phyloP scores from a whole-genome alignment of 176 grass and related monocot species.

The Leersia perrieri region DNA sequence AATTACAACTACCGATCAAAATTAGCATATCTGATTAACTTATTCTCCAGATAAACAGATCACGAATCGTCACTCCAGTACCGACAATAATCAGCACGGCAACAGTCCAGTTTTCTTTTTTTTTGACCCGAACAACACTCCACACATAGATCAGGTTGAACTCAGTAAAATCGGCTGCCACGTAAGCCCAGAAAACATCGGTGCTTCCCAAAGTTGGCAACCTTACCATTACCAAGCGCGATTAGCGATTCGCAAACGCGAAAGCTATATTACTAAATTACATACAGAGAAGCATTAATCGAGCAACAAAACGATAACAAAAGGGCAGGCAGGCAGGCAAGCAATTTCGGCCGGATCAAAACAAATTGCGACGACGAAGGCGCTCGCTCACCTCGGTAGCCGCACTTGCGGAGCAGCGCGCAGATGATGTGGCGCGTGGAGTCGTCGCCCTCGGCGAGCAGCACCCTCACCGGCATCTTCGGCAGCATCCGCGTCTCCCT shows the following conservation, averaged over 20 bases:
- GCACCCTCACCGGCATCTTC: slow-evolving; percentile 81
- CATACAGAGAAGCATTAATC: not conserved
- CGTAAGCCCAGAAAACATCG: not conserved
- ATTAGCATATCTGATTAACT: not conserved
- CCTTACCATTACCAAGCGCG: not conserved
- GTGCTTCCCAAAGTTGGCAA: not conserved
- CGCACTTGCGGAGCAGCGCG: slow-evolving; percentile 89
- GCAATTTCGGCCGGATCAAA: not conserved
- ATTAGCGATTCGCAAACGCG: not conserved
- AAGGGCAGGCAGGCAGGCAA: no score
- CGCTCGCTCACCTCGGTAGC: slow-evolving; percentile 85
- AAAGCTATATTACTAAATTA: no score
- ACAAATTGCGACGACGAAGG: not conserved
- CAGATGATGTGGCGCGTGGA: slow-evolving; percentile 96
- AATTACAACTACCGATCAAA: not conserved
- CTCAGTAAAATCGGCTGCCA: not conserved
- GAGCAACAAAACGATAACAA: not conserved
- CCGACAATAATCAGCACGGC: not conserved
- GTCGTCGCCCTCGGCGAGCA: slow-evolving; percentile 96
- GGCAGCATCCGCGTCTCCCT: slow-evolving; percentile 62
- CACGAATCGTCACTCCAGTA: not conserved
- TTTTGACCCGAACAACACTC: not conserved
- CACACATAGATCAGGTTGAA: not conserved
- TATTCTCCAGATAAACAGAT: slow-evolving; percentile 2
- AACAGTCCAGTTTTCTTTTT: no score